Conservation (phyloP, 2,329 filamentous ascomycete genomes). For the Clonostachys chloroleuca region DNA sequence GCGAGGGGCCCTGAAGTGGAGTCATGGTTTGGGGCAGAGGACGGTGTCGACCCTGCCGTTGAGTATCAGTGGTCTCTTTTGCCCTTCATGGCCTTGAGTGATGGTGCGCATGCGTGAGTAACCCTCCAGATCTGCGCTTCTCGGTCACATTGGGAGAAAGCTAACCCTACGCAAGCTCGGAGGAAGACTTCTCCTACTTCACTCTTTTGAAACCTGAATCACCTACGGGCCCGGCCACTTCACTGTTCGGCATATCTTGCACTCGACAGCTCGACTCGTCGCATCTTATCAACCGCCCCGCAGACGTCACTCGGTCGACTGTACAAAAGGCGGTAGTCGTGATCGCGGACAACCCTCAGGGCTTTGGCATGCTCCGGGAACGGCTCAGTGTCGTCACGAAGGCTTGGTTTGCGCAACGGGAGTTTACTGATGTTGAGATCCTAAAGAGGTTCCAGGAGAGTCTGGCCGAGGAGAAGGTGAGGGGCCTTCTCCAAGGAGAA, state of each 20-base stretch:
- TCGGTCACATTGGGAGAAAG: slow-evolving; percentile 7
- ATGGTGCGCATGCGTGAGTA: slow-evolving; percentile 87
- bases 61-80: slow-evolving; percentile 89
- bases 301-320: slow-evolving; percentile 93
- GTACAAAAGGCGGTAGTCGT: slow-evolving; percentile 98
- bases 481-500: slow-evolving; percentile 47
- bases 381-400: slow-evolving; percentile 85
- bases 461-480: slow-evolving; percentile 61
- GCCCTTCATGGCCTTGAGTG: slow-evolving; percentile 94
- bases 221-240: slow-evolving; percentile 57
- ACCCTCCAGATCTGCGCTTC: background rate
- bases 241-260: slow-evolving; percentile 93
- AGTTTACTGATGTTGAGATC: slow-evolving; percentile 91
- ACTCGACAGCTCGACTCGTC: slow-evolving; percentile 85
- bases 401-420: slow-evolving; percentile 93
- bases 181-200: slow-evolving; percentile 98
- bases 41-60: slow-evolving; percentile 71
- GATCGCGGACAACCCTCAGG: slow-evolving; percentile 84
- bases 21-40: slow-evolving; percentile 75
- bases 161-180: slow-evolving; percentile 48
- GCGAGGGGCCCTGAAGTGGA: slow-evolving; percentile 89
- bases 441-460: slow-evolving; percentile 88
- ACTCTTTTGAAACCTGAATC: slow-evolving; percentile 69
- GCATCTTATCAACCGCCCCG: slow-evolving; percentile 69
- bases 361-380: slow-evolving; percentile 86